Conservation (phyloP, 768 basidiomycete genomes). For the Filobasidium wieringae region DNA sequence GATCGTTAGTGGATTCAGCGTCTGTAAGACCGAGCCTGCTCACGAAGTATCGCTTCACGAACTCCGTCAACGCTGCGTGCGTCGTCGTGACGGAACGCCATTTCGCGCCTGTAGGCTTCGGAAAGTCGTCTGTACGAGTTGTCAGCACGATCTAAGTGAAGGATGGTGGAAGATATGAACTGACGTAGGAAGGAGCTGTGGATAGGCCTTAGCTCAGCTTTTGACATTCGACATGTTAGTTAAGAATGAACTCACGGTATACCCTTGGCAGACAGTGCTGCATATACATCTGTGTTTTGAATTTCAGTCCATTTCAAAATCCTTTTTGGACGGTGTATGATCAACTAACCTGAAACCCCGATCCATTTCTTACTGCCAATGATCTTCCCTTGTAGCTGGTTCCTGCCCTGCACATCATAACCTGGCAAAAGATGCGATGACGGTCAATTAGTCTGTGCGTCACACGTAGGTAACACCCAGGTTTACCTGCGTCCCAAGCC, state of each 20-base stretch:
- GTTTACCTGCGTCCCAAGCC: conserved; percentile 62
- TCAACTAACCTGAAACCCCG: conserved; percentile 56
- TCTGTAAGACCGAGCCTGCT: too few relatives aligned
- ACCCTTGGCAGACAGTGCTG: conserved; percentile 63
- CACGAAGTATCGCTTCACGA: conserved; percentile 66
- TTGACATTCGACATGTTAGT: neutral
- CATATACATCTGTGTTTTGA: conserved; percentile 57
- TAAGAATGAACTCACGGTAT: conserved; percentile 57
- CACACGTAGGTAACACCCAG: neutral
- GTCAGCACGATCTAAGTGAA: neutral
- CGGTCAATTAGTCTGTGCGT: neutral
- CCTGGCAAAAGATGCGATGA: conserved; percentile 41
- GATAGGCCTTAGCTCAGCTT: neutral
- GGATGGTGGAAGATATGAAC: neutral
- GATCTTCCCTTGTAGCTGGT: conserved; percentile 48
- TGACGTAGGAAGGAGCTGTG: conserved; percentile 45
- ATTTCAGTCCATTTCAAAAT: neutral
- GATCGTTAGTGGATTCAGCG: too few relatives aligned
- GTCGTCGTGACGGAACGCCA: conserved; percentile 34
- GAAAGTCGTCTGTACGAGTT: conserved; percentile 28
- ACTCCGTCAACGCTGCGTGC: conserved; percentile 49
- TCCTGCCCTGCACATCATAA: conserved; percentile 59
- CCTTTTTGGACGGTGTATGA: neutral
- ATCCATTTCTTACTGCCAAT: conserved; percentile 61
- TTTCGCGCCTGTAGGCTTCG: conserved; percentile 19